Percentiles rank a stretch among this genome's conserved stretches.
Conservation (phyloP, 768 basidiomycete genomes). For the Collybia sp. region DNA sequence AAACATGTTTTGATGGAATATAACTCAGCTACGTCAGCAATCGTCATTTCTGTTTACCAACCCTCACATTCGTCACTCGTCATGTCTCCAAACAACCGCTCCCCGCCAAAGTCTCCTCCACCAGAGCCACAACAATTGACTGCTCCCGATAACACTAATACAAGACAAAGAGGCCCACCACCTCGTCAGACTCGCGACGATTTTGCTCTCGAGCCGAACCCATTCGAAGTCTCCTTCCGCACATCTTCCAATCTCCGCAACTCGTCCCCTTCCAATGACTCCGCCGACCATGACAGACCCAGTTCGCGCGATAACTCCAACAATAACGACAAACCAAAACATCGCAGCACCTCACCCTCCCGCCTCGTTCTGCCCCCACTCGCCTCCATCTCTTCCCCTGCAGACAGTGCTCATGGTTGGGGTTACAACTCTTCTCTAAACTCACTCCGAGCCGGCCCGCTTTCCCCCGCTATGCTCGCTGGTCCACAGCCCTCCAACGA, state of each 20-base stretch:
- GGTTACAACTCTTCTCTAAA: conserved; percentile 55
- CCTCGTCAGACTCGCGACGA: conserved; percentile 53
- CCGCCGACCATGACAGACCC: conserved; percentile 19
- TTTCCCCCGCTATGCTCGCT: conserved; percentile 94
- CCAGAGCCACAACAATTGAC: not conserved
- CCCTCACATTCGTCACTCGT: conserved; percentile 12
- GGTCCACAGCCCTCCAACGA: conserved; percentile 63
- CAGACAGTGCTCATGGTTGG: conserved; percentile 67
- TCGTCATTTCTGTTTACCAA: conserved; percentile 40
- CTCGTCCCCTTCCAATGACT: conserved; percentile 25
- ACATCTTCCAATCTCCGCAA: conserved; percentile 49
- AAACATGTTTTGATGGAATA: conserved; percentile 32
- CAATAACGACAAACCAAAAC: conserved; percentile 10
- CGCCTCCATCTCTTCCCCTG: conserved; percentile 70
- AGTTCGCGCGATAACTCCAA: conserved; percentile 15
- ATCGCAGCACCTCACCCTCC: conserved; percentile 37
- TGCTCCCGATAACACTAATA: conserved; percentile 11
- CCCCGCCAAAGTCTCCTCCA: conserved; percentile 21
- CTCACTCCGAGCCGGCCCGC: conserved; percentile 88
- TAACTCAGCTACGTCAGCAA: conserved; percentile 46
- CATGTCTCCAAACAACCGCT: conserved; percentile 37
- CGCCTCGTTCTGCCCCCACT: conserved; percentile 82
- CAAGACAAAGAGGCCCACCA: conserved; percentile 13
- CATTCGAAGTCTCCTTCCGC: conserved; percentile 93
- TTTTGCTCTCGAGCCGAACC: conserved; percentile 82